phyloP scores from a whole-genome alignment of 73 alveolate genomes.

The Tetrahymena borealis region DNA sequence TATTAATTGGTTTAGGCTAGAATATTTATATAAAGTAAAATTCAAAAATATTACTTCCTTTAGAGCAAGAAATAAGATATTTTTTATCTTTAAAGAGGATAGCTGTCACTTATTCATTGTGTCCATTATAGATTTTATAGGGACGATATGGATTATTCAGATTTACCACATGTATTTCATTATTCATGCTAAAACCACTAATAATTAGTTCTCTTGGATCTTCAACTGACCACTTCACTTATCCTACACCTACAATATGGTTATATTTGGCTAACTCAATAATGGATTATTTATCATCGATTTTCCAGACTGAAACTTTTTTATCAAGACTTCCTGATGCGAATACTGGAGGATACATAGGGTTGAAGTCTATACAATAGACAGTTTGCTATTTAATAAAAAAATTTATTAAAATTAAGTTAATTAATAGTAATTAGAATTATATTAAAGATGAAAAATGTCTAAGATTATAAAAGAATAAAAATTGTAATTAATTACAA shows the following conservation, averaged over 20 bases:
- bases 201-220: neutral
- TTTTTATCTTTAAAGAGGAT: neutral
- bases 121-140: neutral
- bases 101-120: neutral
- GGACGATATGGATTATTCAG: neutral
- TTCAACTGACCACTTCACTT: neutral
- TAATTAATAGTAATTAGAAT: neutral
- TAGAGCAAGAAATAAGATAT: neutral
- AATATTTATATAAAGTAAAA: no score
- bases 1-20: no score
- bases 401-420: no score
- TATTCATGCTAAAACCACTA: neutral
- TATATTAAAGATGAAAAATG: neutral
- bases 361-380: neutral
- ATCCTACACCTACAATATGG: neutral
- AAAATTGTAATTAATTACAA: neutral
- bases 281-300: neutral
- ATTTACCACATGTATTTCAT: neutral
- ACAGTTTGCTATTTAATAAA: neutral
- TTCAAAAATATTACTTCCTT: neutral
- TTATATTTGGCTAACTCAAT: neutral
- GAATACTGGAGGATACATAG: neutral
- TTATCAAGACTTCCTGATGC: neutral
- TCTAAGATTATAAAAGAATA: neutral
- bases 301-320: neutral